phyloP scores from a whole-genome alignment of 2,329 filamentous ascomycete species.

The Zymoseptoria ardabiliae region DNA sequence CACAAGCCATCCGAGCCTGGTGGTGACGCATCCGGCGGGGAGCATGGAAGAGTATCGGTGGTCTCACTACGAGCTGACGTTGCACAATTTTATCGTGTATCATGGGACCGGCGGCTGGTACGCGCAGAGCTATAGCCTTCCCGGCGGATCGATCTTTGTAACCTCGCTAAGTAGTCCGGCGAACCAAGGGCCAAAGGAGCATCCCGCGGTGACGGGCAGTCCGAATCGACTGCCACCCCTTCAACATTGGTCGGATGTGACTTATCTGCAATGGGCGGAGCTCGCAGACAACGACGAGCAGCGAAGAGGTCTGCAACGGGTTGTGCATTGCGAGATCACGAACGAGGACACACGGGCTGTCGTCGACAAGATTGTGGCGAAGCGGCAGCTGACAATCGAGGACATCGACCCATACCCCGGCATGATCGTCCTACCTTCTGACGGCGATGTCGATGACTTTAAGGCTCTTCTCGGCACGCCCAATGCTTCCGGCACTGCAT shows the following conservation, averaged over 20 bases:
- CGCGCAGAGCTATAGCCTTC: background rate
- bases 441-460: background rate
- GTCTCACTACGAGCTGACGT: no score
- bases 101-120: background rate
- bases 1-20: no score
- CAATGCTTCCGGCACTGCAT: slow-evolving; percentile 6
- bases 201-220: background rate
- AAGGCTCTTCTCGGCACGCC: slow-evolving; percentile 8
- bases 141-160: background rate
- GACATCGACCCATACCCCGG: background rate
- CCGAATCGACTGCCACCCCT: background rate
- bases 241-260: slow-evolving; percentile 9
- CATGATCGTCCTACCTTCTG: background rate
- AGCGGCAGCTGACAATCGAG: background rate
- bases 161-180: background rate
- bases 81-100: no score
- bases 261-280: slow-evolving; percentile 9
- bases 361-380: background rate
- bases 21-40: no score
- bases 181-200: background rate
- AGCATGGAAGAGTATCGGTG: no score
- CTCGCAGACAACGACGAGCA: slow-evolving; percentile 1
- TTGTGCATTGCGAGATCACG: slow-evolving; percentile 1
- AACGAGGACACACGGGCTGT: slow-evolving; percentile 2
- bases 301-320: background rate